Conservation (phyloP, 2,329 filamentous ascomycete species). For the Penicillium sp. region DNA sequence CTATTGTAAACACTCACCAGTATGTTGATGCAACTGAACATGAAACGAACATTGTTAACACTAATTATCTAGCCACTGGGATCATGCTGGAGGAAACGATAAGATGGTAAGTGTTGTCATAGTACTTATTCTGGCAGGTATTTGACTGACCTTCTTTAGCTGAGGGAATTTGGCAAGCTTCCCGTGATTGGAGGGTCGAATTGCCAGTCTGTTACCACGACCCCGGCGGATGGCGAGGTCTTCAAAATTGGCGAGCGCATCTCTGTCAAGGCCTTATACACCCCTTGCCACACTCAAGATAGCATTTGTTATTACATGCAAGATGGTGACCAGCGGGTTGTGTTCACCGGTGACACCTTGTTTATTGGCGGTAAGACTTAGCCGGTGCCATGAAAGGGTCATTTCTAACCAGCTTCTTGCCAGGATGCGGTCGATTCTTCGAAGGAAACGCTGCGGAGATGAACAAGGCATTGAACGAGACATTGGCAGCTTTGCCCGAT, state of each 20-base stretch:
- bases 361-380: conserved; percentile 76
- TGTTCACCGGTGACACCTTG: conserved; percentile 95
- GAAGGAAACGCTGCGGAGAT: conserved; percentile 88
- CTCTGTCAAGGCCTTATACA: conserved; percentile 83
- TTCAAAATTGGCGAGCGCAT: conserved; percentile 83
- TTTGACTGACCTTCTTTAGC: conserved; percentile 37
- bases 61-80: conserved; percentile 68
- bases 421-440: conserved; percentile 93
- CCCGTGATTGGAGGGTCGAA: conserved; percentile 86
- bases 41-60: conserved; percentile 8
- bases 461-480: conserved; percentile 88
- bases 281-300: conserved; percentile 96
- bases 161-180: conserved; percentile 62
- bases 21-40: conserved; percentile 48
- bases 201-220: conserved; percentile 76
- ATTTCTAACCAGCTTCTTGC: background rate
- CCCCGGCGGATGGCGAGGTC: conserved; percentile 70
- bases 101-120: conserved; percentile 62
- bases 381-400: background rate
- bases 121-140: background rate
- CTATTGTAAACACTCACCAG: conserved; percentile 97
- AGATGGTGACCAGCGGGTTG: conserved; percentile 70
- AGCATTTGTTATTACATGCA: conserved; percentile 95
- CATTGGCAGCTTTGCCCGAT: conserved; percentile 75
- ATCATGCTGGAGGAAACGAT: conserved; percentile 90